A percentile compares a stretch with the other conserved stretches of the same genome.
Conservation (phyloP, 176 grass and related monocot species). For the Areca catechu region DNA sequence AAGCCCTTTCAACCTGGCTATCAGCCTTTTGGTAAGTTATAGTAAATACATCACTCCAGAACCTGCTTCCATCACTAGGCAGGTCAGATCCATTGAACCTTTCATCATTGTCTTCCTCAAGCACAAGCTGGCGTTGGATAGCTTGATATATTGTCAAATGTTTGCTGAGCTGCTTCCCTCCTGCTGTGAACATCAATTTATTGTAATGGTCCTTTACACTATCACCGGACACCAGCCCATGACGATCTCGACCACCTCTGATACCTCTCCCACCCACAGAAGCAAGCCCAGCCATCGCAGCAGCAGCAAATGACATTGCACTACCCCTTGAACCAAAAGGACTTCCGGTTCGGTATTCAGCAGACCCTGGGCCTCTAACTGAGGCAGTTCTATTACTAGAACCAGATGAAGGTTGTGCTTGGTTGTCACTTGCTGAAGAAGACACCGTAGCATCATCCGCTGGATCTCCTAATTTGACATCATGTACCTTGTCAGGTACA, state of each 20-base stretch:
- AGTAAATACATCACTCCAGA: conserved; percentile 81
- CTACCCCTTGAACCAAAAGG: conserved; percentile 52
- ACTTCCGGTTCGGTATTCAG: conserved; percentile 46
- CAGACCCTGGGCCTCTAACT: conserved; percentile 24
- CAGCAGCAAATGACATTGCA: conserved; percentile 82
- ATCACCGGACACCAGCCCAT: conserved; percentile 32
- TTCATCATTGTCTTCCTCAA: conserved; percentile 63
- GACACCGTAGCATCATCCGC: conserved; percentile 40
- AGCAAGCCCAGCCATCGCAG: conserved; percentile 74
- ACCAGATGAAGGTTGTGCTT: conserved; percentile 38
- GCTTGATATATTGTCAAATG: conserved; percentile 83
- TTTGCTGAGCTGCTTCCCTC: conserved; percentile 73
- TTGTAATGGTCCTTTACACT: conserved; percentile 35
- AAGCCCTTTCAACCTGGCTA: conserved; percentile 28
- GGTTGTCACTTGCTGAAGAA: conserved; percentile 42
- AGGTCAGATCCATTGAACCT: conserved; percentile 47
- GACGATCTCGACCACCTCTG: conserved; percentile 51
- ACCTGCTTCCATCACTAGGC: conserved; percentile 54
- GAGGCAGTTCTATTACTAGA: conserved; percentile 36
- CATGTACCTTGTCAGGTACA: conserved; percentile 59
- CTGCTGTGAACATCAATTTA: conserved; percentile 64
- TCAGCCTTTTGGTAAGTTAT: conserved; percentile 92
- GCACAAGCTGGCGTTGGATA: conserved; percentile 53
- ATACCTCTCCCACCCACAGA: conserved; percentile 55
- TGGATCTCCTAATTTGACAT: conserved; percentile 63